These are phyloP conservation scores for Quercus variabilis DNA, from an alignment of 306 rosid genomes.

Conservation along the genomic window DNA sequence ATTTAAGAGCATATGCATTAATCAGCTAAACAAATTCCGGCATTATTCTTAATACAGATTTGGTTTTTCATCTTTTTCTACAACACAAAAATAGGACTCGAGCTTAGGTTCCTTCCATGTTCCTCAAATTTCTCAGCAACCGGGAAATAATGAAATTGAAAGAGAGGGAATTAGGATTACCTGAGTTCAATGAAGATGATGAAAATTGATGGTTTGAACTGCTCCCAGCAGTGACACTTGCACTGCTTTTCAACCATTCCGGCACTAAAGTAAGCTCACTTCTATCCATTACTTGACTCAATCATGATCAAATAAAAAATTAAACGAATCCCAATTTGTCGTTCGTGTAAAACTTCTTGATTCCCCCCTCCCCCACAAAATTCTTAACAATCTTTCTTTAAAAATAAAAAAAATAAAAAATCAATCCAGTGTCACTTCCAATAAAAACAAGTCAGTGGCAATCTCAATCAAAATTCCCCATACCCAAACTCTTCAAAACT, in stretches of 20 bases:
- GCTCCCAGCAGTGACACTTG: conserved; percentile 8
- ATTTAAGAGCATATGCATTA: not conserved
- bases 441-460: not conserved
- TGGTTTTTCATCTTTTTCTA: not conserved
- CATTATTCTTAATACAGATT: not conserved
- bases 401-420: not conserved
- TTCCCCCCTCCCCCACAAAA: not conserved
- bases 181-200: conserved; percentile 6
- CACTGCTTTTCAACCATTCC: conserved; percentile 37
- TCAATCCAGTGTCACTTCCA: not conserved
- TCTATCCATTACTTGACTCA: conserved; percentile 26
- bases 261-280: conserved; percentile 28
- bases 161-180: conserved; percentile 9
- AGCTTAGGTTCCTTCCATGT: not conserved
- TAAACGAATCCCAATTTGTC: not conserved
- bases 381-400: not conserved
- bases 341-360: not conserved
- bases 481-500: not conserved
- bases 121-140: not conserved
- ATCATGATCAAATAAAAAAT: conserved; percentile 2
- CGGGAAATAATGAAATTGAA: not conserved
- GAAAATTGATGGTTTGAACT: conserved; percentile 16
- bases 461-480: not conserved
- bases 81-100: not conserved
- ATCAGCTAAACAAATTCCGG: not conserved